These are phyloP conservation scores for Penstemon eatonii DNA, from an alignment of 257 asterid species.

Conservation along the genomic window DNA sequence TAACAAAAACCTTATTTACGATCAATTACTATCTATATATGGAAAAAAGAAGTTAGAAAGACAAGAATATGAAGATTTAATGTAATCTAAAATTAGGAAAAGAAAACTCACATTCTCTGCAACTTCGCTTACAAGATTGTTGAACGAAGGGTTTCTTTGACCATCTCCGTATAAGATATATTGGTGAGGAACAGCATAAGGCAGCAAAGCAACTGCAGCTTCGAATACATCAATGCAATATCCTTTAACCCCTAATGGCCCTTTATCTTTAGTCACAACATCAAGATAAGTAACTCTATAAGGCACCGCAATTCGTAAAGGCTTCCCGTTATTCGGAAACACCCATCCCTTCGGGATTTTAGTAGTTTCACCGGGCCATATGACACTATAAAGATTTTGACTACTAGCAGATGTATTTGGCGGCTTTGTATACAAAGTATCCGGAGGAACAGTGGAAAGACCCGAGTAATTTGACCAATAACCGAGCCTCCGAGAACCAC, in stretches of 20 bases:
- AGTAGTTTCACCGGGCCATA: constrained; percentile 77
- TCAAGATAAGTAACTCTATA: constrained; percentile 53
- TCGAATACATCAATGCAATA: constrained; percentile 75
- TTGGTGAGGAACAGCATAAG: constrained; percentile 66
- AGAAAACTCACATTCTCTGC: constrained; percentile 48
- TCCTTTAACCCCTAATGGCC: constrained; percentile 64
- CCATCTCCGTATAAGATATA: constrained; percentile 73
- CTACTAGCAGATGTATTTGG: constrained; percentile 40
- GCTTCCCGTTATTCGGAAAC: constrained; percentile 68
- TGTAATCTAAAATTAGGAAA: neutral
- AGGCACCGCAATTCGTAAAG: constrained; percentile 63
- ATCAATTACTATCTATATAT: no score
- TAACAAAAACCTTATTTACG: no score
- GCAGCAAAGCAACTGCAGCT: constrained; percentile 67
- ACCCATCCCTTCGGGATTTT: constrained; percentile 75
- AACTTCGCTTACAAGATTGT: constrained; percentile 47
- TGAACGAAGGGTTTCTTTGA: constrained; percentile 54
- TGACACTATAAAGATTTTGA: constrained; percentile 45
- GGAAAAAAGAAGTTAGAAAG: no score
- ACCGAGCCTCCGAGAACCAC: constrained; percentile 55
- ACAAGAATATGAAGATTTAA: no score
- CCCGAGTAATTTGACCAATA: constrained; percentile 73
- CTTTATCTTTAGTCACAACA: constrained; percentile 57
- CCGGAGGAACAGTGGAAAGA: constrained; percentile 54
- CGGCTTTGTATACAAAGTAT: constrained; percentile 39